Evolutionary conservation across 164 flowering plant genomes (phyloP).

Genomic region (Umbellularia californica): DNA sequence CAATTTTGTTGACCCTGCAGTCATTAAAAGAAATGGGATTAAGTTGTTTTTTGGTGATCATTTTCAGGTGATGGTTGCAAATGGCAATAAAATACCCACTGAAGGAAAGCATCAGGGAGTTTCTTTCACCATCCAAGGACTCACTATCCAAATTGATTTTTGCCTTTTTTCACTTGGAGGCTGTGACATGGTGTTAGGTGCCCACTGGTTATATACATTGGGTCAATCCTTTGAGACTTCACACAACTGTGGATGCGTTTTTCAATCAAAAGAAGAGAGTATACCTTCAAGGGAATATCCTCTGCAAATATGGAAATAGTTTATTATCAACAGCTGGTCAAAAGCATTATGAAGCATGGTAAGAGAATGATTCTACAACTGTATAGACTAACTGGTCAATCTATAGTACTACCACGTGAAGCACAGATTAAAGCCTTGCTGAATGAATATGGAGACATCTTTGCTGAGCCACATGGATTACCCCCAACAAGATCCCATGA

Average conservation of each 20-base stretch:
- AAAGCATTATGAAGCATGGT: neutral
- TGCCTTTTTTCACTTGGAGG: neutral
- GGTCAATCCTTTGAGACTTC: neutral
- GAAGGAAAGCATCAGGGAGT: neutral
- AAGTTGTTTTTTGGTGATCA: no score
- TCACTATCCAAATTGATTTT: neutral
- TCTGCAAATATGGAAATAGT: neutral
- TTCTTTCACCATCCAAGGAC: neutral
- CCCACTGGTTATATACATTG: neutral
- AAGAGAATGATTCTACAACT: neutral
- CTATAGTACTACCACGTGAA: neutral
- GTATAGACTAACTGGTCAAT: neutral
- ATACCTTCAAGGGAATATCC: neutral
- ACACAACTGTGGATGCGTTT: neutral
- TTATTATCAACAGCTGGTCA: neutral
- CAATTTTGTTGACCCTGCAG: no score
- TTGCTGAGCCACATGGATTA: neutral
- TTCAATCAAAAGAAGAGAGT: neutral
- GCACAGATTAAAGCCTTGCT: neutral
- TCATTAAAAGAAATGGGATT: no score
- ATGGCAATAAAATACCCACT: no score
- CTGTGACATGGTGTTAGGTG: neutral
- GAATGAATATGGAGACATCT: neutral
- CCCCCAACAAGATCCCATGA: neutral
- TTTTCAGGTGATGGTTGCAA: no score